Base-by-base conservation (phyloP, 306 rosid species). In the Pterocarpus santalinus region DNA sequence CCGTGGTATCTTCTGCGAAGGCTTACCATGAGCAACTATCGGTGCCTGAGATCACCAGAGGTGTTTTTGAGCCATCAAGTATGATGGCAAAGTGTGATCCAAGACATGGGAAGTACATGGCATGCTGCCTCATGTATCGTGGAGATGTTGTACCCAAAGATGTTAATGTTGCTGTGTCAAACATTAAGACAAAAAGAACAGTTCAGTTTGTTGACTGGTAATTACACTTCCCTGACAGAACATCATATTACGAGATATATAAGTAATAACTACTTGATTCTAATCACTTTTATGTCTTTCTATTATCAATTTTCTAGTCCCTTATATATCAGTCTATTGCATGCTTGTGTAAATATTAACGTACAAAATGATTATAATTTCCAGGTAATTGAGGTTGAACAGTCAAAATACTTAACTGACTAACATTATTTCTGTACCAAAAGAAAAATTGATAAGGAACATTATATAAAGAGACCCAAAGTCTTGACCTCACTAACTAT, bases 31-130 rank as follows among this genome's bases (percentile, higher is more conserved):
- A 91, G 81, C 91, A 87, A 57, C 73, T 90, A 13, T 87, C 92
- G 1, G 92, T 91, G 69, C 91, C 94, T 2, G 97, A 91, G 87
- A 91, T 91, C 82, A 91, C 97, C 8, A 91, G 82, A 22, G 85
- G 92, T 38, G 94, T 90, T 16, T 90, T 91, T 82, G 97, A 91
- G 74, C 94, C 97, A 67, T 83, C 94, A 49, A 90, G 91, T 76
- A 90, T 90, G 94, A 91, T 91, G 97, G 94, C 83, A 58, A 91
- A 91, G 85, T 91, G 97, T 84, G 97, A 91, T 71, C 97, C 97
- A 17, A 91, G 97, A 78, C 90, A 89, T 58, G 96, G 94, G 14
- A 91, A 91, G 77, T 91, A 91, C 89, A 91, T 90, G 97, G 97
- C 97, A 4, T 91, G 97, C 75, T 91, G 97, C 84, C 79, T 91